phyloP scores from a whole-genome alignment of 1,139 yeast species.

The Lodderomyces orthopsilosis region DNA sequence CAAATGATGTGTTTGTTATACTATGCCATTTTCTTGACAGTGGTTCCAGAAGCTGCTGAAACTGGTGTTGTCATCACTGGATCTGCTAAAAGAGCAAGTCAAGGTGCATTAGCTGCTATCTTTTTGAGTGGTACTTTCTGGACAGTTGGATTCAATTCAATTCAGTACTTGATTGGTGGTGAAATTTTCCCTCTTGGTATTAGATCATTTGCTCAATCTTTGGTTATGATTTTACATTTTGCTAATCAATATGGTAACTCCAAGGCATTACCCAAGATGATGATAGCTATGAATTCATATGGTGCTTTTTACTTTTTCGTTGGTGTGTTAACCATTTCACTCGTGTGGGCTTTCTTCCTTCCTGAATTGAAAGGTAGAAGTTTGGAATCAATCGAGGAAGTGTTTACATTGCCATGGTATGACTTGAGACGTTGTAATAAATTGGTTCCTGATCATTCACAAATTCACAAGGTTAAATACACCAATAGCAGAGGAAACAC shows the following conservation, averaged over 20 bases:
- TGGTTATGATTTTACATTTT: slow-evolving; percentile 57
- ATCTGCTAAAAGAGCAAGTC: slow-evolving; percentile 37
- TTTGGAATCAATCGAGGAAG: slow-evolving; percentile 55
- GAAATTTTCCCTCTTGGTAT: slow-evolving; percentile 57
- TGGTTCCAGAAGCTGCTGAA: slow-evolving; percentile 45
- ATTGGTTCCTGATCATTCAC: slow-evolving; percentile 54
- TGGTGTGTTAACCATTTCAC: slow-evolving; percentile 41
- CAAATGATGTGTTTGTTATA: slow-evolving; percentile 31
- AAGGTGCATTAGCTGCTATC: slow-evolving; percentile 52
- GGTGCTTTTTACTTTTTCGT: slow-evolving; percentile 58
- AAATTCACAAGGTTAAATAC: slow-evolving; percentile 29
- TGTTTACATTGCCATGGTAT: slow-evolving; percentile 60
- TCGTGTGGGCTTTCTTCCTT: slow-evolving; percentile 49
- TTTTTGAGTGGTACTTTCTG: slow-evolving; percentile 57
- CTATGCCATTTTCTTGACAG: slow-evolving; percentile 45
- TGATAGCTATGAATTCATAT: slow-evolving; percentile 44
- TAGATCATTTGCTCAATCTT: slow-evolving; percentile 52
- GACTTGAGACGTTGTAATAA: slow-evolving; percentile 48
- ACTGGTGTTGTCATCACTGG: slow-evolving; percentile 24
- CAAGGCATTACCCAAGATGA: slow-evolving; percentile 54
- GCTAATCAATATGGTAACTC: slow-evolving; percentile 60
- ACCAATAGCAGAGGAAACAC: slow-evolving; percentile 18
- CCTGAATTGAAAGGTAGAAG: slow-evolving; percentile 55
- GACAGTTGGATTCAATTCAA: slow-evolving; percentile 60
- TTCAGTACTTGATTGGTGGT: slow-evolving; percentile 57